A percentile compares a stretch with the other conserved stretches of the same genome.
Conservation (phyloP, 2,329 filamentous ascomycete species). For the Fusarium tjaetaba region DNA sequence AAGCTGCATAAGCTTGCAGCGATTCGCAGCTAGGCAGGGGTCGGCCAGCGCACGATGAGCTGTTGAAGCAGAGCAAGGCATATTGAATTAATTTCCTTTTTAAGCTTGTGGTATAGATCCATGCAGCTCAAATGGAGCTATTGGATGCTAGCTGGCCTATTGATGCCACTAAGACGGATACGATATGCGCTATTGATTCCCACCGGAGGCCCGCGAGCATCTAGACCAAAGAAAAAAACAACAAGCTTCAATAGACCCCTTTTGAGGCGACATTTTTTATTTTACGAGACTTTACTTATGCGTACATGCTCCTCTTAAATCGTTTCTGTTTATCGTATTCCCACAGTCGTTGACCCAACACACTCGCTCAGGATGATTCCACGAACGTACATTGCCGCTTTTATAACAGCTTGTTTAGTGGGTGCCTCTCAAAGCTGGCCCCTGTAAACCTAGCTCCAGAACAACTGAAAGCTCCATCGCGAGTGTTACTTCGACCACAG, state of each 20-base stretch:
- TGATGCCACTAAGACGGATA: background rate
- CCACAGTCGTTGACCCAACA: background rate
- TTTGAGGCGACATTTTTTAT: too few species aligned
- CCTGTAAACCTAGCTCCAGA: background rate
- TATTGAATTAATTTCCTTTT: background rate
- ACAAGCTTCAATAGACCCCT: background rate
- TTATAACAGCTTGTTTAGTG: background rate
- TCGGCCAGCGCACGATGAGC: rapidly evolving
- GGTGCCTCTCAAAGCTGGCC: background rate
- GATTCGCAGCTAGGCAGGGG: background rate
- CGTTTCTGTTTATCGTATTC: rapidly evolving
- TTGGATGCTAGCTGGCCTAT: background rate
- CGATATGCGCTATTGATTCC: background rate
- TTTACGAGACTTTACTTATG: too few species aligned
- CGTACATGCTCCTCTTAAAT: background rate
- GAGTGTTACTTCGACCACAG: background rate
- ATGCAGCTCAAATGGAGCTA: background rate
- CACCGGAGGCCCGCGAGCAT: background rate
- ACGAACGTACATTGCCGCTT: background rate
- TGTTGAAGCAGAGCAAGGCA: background rate
- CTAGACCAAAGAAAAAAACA: background rate
- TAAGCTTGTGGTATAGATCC: background rate
- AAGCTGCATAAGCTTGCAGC: too few species aligned
- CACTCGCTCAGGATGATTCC: background rate
- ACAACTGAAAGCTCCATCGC: too few species aligned